Evolutionary conservation across 169 alveolate species (phyloP), one percentile per base, ranked within the genome.

Genomic region (Cryptosporidium meleagridis): DNA sequence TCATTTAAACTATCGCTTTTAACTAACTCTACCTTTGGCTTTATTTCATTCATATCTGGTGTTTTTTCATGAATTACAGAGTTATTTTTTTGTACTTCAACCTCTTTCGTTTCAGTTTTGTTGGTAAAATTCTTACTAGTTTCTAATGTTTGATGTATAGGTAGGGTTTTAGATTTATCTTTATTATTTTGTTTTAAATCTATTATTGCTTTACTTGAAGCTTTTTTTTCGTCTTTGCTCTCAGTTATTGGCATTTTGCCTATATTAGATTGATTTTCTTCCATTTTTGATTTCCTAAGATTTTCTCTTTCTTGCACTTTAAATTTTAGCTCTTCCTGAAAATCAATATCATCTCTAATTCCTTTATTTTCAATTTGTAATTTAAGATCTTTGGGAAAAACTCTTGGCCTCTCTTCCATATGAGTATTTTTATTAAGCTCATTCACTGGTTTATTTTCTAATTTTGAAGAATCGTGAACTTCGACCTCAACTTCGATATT

Each of bases 301-400:
- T 69, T 39, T 31, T 73, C 70, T 58, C 52, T 73, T 31, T 31
- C 53, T 2, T 31, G 35, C 6, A 53, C 52, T 35, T 55, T 55
- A 7, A 5, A 35, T 37, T 58, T 53, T 16, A n/a, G 68, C 39
- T 55, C 68, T 48, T 73, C 70, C 44, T 73, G 52, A 33, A 52
- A 26, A 23, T 73, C 16, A 3, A 52, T 12, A 4, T 51, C 68
- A 37, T 18, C 29, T 55, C 31, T 73, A 31, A 23, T 9, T 8
- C 37, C 35, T 3, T 55, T n/a, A 26, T 10, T 26, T 10, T 26
- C 35, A 55, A 55, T 23, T 55, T 55, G 29, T 23, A 26, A 55
- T 8, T n/a, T 55, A 55, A 55, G 29, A 2, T 55, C 35, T 5
- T 3, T 21, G 35, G 29, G 35, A n/a, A 23, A 6, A 55, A 8